phyloP scores from a whole-genome alignment of 176 grass and related monocot species.

The Oryza punctata region DNA sequence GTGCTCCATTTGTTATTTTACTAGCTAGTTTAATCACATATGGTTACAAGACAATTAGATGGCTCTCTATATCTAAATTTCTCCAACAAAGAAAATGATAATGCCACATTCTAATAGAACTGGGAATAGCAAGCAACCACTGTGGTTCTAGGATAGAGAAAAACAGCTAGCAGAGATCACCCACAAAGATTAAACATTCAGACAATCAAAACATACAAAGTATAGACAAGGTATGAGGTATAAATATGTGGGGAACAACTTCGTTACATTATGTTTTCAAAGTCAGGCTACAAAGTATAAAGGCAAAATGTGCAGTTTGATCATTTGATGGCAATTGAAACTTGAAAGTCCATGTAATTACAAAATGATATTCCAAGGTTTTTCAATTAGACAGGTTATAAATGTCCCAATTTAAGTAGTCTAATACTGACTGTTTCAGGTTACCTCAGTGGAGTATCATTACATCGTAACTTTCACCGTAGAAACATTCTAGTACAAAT shows the following conservation, averaged over 20 bases:
- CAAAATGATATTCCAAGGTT: not conserved
- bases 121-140: not conserved
- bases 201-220: not conserved
- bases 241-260: not conserved
- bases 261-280: not conserved
- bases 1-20: not conserved
- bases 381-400: not conserved
- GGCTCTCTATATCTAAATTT: not conserved
- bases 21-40: conserved; percentile 7
- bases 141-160: not conserved
- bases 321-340: conserved; percentile 4
- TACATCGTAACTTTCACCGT: not conserved
- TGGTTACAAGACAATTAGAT: not conserved
- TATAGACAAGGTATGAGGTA: not conserved
- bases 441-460: not conserved
- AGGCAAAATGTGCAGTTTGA: not conserved
- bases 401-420: not conserved
- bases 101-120: conserved; percentile 2
- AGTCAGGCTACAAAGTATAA: conserved; percentile 2
- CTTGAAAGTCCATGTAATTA: not conserved
- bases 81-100: conserved; percentile 13
- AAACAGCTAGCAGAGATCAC: not conserved
- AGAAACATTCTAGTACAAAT: not conserved
- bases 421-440: not conserved
- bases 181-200: not conserved